Evolutionary conservation across 768 basidiomycete species (phyloP).

Genomic region (Pleurotus tuber-regium): DNA sequence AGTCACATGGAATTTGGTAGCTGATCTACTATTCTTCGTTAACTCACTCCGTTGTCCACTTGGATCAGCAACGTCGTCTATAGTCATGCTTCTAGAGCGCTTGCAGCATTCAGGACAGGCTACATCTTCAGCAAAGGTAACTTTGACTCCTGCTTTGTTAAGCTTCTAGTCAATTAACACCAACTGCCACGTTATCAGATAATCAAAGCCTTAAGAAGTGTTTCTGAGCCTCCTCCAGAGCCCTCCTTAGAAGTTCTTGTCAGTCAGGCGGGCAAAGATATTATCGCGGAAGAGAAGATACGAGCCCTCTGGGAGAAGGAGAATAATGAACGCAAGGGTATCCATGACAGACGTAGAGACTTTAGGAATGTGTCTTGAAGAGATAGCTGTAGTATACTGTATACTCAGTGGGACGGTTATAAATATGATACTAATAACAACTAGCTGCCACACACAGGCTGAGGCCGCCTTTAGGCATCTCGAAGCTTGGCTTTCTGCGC

Average conservation of each 20-base stretch:
- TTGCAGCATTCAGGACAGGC: conserved; percentile 48
- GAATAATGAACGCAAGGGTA: conserved; percentile 23
- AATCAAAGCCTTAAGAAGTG: conserved; percentile 46
- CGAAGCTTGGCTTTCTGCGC: conserved; percentile 60
- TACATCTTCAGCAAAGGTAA: conserved; percentile 48
- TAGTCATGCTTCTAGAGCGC: conserved; percentile 48
- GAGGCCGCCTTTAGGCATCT: conserved; percentile 45
- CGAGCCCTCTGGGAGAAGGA: conserved; percentile 35
- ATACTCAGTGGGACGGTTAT: background rate
- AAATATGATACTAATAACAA: background rate
- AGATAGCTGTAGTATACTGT: conserved; percentile 7
- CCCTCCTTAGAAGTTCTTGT: conserved; percentile 44
- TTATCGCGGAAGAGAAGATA: conserved; percentile 69
- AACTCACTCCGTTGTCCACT: conserved; percentile 52
- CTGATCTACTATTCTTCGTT: conserved; percentile 64
- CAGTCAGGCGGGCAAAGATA: conserved; percentile 58
- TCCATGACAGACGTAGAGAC: conserved; percentile 9
- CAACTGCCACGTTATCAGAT: conserved; percentile 36
- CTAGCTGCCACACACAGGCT: background rate
- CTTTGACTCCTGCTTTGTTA: background rate
- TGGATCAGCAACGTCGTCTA: conserved; percentile 50
- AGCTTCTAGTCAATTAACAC: too few relatives aligned
- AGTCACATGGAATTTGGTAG: conserved; percentile 57
- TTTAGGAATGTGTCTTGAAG: conserved; percentile 1
- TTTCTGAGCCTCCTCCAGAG: conserved; percentile 51